phyloP scores from a whole-genome alignment of 2,329 filamentous ascomycete genomes.

The Sclerotinia minor region DNA sequence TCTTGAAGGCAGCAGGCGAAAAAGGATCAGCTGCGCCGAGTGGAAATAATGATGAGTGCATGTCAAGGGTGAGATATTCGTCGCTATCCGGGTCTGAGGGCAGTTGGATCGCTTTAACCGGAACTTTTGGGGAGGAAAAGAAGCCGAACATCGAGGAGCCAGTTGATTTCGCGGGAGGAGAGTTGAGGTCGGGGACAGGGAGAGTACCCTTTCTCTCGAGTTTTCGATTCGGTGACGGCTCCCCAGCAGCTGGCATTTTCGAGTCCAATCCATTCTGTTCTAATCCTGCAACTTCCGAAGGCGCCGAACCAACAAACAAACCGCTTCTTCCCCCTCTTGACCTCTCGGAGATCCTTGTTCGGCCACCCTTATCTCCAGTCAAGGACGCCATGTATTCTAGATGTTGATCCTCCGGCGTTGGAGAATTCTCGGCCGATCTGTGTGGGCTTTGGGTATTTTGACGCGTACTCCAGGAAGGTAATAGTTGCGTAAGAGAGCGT shows the following conservation, averaged over 20 bases:
- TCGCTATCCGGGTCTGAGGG: constrained; percentile 45
- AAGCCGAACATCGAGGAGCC: constrained; percentile 33
- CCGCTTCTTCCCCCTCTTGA: constrained; percentile 35
- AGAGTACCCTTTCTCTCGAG: constrained; percentile 33
- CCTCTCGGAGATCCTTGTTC: constrained; percentile 35
- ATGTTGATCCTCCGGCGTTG: constrained; percentile 29
- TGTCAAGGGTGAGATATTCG: constrained; percentile 56
- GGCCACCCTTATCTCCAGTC: constrained; percentile 37
- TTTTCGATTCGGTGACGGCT: constrained; percentile 31
- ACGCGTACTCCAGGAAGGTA: constrained; percentile 32
- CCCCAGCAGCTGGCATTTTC: constrained; percentile 24
- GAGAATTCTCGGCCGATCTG: constrained; percentile 22
- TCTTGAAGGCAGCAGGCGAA: constrained; percentile 61
- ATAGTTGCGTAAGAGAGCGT: constrained; percentile 34
- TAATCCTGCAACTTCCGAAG: constrained; percentile 32
- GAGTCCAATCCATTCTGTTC: constrained; percentile 24
- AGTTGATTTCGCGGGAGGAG: constrained; percentile 25
- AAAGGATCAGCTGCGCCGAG: constrained; percentile 51
- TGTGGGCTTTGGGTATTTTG: constrained; percentile 29
- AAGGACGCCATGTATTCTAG: constrained; percentile 37
- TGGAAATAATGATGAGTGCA: constrained; percentile 57
- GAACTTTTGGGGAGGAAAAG: constrained; percentile 37
- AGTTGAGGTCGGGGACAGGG: constrained; percentile 25
- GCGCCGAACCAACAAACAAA: constrained; percentile 39
- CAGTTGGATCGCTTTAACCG: constrained; percentile 32